Percentiles rank a stretch among this genome's conserved stretches.
These are phyloP conservation scores for Vitis hybrid DNA, from an alignment of 177 flowering plant genomes.

Conservation along the genomic window DNA sequence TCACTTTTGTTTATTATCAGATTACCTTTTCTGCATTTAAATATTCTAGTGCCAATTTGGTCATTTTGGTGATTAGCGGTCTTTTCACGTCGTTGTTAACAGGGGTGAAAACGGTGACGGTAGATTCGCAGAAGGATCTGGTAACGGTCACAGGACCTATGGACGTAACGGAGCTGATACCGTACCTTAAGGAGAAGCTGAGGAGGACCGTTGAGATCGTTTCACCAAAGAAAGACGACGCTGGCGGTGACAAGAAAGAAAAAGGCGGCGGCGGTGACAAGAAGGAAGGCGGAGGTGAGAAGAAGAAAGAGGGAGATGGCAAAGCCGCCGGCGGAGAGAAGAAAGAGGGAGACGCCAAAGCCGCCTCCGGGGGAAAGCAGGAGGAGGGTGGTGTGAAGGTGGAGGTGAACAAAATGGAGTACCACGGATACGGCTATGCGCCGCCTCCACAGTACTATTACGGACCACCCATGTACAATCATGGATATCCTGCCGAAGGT, in stretches of 20 bases:
- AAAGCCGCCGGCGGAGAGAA: conserved; percentile 24
- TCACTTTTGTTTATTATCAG: too few relatives aligned
- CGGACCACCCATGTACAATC: conserved; percentile 11
- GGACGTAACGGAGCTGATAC: conserved; percentile 46
- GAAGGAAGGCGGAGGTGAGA: conserved; percentile 18
- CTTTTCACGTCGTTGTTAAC: conserved; percentile 8
- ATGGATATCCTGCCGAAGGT: conserved; percentile 4
- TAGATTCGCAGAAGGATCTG: conserved; percentile 50
- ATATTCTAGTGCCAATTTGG: too few relatives aligned
- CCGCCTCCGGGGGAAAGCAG: conserved; percentile 15
- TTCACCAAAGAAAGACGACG: conserved; percentile 37
- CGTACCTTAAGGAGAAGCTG: conserved; percentile 53
- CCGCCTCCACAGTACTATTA: conserved; percentile 20
- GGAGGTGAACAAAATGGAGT: conserved; percentile 33
- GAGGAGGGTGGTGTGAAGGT: conserved; percentile 10
- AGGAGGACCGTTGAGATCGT: conserved; percentile 59
- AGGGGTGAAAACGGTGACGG: conserved; percentile 57
- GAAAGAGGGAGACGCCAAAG: conserved; percentile 20
- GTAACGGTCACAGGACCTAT: conserved; percentile 72
- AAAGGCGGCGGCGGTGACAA: conserved; percentile 23
- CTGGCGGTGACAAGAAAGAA: conserved; percentile 4
- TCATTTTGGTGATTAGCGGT: conserved; percentile 3
- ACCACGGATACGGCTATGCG: conserved; percentile 14
- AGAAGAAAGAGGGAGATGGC: conserved; percentile 19
- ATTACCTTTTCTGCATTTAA: too few relatives aligned